Percentiles rank a stretch among this genome's conserved stretches.
These are phyloP conservation scores for Rhodamnia argentea DNA, from an alignment of 345 rosid genomes.

Conservation along the genomic window DNA sequence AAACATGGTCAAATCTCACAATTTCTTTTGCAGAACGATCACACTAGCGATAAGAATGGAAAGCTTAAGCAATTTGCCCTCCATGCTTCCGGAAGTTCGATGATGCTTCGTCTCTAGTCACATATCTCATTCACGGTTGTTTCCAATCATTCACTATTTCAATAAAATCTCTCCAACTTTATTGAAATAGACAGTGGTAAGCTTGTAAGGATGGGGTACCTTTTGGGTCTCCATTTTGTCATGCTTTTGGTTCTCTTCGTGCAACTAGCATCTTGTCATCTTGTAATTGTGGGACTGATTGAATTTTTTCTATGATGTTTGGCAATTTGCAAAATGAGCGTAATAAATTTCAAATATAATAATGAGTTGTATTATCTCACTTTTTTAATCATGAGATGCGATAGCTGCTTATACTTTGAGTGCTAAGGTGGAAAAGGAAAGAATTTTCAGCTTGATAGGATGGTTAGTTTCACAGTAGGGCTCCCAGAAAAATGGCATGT, in stretches of 20 bases:
- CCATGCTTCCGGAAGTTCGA: not conserved
- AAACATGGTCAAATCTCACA: not conserved
- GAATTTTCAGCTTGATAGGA: not conserved
- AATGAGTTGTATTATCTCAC: not conserved
- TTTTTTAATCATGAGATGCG: not conserved
- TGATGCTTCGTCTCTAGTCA: not conserved
- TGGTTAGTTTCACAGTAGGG: not conserved
- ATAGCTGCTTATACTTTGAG: not conserved
- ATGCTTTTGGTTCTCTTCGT: not conserved
- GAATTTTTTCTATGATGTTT: not conserved
- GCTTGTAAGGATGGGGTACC: slow-evolving; percentile 18
- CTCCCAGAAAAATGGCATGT: not conserved
- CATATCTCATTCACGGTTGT: not conserved
- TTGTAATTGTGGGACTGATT: not conserved
- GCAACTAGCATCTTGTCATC: not conserved
- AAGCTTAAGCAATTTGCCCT: not conserved
- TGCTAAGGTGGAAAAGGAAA: not conserved
- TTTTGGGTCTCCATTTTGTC: slow-evolving; percentile 9
- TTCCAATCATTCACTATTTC: not conserved
- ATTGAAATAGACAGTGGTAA: slow-evolving; percentile 15
- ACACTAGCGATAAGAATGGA: not conserved
- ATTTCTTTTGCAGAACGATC: not conserved
- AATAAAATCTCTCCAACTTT: slow-evolving; percentile 7
- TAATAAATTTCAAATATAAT: not conserved
- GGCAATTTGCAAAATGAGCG: not conserved